Evolutionary conservation across 2,329 filamentous ascomycete species (phyloP).

Genomic region (Beauveria bassiana): DNA sequence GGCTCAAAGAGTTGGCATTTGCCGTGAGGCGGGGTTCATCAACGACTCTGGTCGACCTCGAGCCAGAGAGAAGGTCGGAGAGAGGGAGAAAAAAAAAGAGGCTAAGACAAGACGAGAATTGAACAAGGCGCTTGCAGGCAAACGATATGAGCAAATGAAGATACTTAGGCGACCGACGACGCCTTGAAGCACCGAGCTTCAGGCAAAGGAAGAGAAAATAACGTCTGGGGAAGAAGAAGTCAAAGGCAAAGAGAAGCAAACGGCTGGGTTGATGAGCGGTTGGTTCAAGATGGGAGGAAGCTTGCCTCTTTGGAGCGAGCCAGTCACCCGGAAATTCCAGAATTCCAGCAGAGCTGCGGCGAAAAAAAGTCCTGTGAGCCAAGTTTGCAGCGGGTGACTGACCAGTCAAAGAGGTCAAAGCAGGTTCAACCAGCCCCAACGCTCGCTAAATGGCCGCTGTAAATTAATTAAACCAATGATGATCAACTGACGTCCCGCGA

Average conservation of each 20-base stretch:
- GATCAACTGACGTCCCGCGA: too few relatives aligned
- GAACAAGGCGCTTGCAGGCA: background rate
- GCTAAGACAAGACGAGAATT: background rate
- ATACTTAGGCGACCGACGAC: background rate
- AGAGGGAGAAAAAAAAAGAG: background rate
- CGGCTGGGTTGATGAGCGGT: background rate
- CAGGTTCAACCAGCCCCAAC: background rate
- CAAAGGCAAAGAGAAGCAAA: background rate
- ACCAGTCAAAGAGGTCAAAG: background rate
- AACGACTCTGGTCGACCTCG: background rate
- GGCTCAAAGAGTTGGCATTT: slow-evolving; percentile 2
- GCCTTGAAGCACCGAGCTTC: background rate
- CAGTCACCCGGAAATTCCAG: background rate
- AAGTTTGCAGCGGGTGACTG: background rate
- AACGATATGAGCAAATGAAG: background rate
- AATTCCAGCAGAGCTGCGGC: background rate
- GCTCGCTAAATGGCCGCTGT: background rate
- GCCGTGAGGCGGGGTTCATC: slow-evolving; percentile 8
- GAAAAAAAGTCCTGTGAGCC: background rate
- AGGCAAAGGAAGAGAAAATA: background rate
- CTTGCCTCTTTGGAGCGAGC: background rate
- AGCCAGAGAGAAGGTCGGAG: background rate
- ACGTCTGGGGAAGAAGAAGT: background rate
- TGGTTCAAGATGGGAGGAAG: background rate
- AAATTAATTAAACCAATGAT: background rate